Evolutionary conservation across 2,329 filamentous ascomycete species (phyloP).

Genomic region (Pyrenochaeta sp.): DNA sequence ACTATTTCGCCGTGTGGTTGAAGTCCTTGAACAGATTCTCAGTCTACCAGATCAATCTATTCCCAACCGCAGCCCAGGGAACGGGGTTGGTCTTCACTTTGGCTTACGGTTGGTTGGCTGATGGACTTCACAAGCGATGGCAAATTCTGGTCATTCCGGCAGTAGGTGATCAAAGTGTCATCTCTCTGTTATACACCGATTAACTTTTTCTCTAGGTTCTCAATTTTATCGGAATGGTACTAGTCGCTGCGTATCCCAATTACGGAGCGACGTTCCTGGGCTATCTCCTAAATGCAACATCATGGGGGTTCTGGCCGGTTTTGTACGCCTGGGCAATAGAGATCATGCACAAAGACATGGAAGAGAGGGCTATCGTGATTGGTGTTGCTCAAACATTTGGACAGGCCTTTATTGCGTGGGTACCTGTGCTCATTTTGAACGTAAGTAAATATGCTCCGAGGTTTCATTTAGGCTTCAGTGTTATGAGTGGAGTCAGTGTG

Average conservation of each 20-base stretch:
- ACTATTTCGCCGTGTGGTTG: constrained; percentile 21
- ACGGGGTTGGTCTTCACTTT: constrained; percentile 18
- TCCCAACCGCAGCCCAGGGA: constrained; percentile 17
- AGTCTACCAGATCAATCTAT: constrained; percentile 24
- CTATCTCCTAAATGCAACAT: constrained; percentile 22
- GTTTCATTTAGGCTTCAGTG: constrained; percentile 12
- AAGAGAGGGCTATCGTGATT: constrained; percentile 55
- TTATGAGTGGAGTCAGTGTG: constrained; percentile 16
- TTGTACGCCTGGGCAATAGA: constrained; percentile 55
- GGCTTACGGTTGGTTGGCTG: constrained; percentile 15
- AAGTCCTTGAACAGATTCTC: constrained; percentile 16
- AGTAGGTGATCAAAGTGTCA: not conserved
- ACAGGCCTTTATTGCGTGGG: constrained; percentile 55
- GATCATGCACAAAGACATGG: constrained; percentile 52
- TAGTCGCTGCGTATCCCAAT: constrained; percentile 11
- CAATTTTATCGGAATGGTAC: constrained; percentile 20
- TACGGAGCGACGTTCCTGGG: constrained; percentile 24
- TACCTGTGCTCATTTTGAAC: constrained; percentile 35
- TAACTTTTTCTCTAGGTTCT: not conserved
- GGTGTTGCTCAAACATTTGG: constrained; percentile 55
- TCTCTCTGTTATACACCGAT: not conserved
- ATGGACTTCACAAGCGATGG: constrained; percentile 16
- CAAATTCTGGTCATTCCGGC: constrained; percentile 20
- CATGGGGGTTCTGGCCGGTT: constrained; percentile 20
- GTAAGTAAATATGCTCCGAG: constrained; percentile 17